Percentiles rank a stretch among this genome's conserved stretches.
Conservation (phyloP, 2,329 filamentous ascomycete genomes). For the Colletotrichum nymphaeae region DNA sequence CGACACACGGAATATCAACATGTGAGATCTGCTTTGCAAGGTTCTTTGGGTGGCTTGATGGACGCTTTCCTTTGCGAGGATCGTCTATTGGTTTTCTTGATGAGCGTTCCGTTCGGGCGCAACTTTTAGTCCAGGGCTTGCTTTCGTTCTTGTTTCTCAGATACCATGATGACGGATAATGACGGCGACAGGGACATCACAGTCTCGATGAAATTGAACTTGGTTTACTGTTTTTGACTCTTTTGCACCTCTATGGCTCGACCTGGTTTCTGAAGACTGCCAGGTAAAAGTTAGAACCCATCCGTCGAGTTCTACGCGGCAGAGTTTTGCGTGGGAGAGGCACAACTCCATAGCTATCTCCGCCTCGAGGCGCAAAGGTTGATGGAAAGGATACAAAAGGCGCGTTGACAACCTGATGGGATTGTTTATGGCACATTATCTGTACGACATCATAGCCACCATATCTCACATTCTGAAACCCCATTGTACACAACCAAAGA, state of each 20-base stretch:
- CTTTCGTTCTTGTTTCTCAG: constrained; percentile 22
- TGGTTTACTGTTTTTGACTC: not conserved
- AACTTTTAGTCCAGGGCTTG: constrained; percentile 6
- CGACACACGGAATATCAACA: constrained; percentile 63
- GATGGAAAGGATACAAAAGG: not conserved
- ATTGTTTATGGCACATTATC: not conserved
- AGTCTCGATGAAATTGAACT: constrained; percentile 3
- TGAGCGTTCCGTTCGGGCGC: constrained; percentile 22
- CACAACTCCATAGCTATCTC: not conserved
- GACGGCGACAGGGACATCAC: constrained; percentile 3
- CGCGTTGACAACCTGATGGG: not conserved
- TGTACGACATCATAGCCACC: not conserved
- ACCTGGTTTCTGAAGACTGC: not conserved
- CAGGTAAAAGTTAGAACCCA: not conserved
- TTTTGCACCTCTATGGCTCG: not conserved
- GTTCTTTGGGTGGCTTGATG: constrained; percentile 30
- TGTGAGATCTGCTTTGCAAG: constrained; percentile 44
- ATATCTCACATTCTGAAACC: not conserved
- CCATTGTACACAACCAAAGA: not conserved
- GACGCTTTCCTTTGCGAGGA: constrained; percentile 18
- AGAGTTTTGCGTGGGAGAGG: not conserved
- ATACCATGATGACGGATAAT: constrained; percentile 35
- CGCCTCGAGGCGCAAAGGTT: not conserved
- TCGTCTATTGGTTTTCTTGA: constrained; percentile 8
- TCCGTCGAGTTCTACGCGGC: no score